A percentile compares a stretch with the other conserved stretches of the same genome.
These are phyloP conservation scores for Bothia castanella DNA, from an alignment of 1,284 basidiomycete species.

Conservation along the genomic window DNA sequence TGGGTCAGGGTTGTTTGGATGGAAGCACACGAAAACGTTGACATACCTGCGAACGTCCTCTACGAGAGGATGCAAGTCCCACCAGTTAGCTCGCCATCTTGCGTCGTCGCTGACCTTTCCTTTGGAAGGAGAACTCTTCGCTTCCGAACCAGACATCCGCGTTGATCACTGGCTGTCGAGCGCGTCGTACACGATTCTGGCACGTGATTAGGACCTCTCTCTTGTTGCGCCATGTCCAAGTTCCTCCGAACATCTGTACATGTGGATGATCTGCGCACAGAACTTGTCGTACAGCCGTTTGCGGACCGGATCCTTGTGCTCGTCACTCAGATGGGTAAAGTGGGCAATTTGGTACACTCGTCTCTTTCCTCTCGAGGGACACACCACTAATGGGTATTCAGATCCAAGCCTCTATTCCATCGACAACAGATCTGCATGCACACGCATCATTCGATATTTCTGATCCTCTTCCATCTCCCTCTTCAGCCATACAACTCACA, in stretches of 20 bases:
- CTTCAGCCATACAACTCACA: constrained; percentile 69
- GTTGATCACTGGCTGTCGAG: too few species aligned
- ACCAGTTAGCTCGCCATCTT: constrained; percentile 64
- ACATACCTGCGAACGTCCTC: constrained; percentile 54
- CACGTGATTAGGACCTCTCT: constrained; percentile 13
- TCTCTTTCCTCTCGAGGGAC: constrained; percentile 2
- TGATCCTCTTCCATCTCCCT: constrained; percentile 57
- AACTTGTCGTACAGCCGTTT: constrained; percentile 74
- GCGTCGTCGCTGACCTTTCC: constrained; percentile 52
- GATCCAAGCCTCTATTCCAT: constrained; percentile 81
- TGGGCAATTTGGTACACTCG: constrained; percentile 71
- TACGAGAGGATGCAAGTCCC: constrained; percentile 61
- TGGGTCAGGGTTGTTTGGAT: constrained; percentile 1
- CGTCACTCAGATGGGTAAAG: constrained; percentile 84
- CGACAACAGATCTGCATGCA: constrained; percentile 51
- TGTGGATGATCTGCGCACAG: constrained; percentile 60
- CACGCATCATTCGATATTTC: constrained; percentile 33
- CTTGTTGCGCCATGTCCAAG: constrained; percentile 23
- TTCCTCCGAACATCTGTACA: constrained; percentile 39
- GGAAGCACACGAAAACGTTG: neutral
- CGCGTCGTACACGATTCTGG: neutral
- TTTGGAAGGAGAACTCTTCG: constrained; percentile 46
- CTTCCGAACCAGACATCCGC: constrained; percentile 29
- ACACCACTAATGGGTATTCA: constrained; percentile 10
- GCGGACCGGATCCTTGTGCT: constrained; percentile 77